These are phyloP conservation scores for Wickerhamiella vanderwaltii DNA, from an alignment of 805 yeast species.

Conservation along the genomic window DNA sequence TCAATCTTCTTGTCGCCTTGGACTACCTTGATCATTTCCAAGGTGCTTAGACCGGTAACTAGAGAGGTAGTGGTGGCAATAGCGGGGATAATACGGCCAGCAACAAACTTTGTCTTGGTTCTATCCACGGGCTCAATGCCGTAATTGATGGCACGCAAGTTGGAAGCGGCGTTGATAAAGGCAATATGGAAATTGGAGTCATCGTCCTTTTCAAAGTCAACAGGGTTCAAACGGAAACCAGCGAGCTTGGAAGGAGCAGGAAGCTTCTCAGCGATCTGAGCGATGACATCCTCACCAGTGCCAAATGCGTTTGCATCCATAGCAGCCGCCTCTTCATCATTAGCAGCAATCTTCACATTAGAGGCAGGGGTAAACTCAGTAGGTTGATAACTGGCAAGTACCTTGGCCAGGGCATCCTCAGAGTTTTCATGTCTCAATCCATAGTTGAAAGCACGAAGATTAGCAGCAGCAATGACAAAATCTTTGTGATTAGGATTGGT, in stretches of 20 bases:
- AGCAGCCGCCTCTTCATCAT: slow-evolving; percentile 68
- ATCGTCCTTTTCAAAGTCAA: slow-evolving; percentile 96
- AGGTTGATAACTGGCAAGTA: slow-evolving; percentile 38
- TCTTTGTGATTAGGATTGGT: slow-evolving; percentile 65
- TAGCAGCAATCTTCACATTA: slow-evolving; percentile 70
- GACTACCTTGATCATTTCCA: slow-evolving; percentile 84
- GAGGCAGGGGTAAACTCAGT: slow-evolving; percentile 65
- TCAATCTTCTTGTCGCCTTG: slow-evolving; percentile 71
- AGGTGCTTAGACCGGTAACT: slow-evolving; percentile 87
- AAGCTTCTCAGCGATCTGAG: slow-evolving; percentile 52
- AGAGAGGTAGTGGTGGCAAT: slow-evolving; percentile 98
- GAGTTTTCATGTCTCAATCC: slow-evolving; percentile 70
- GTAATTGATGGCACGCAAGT: slow-evolving; percentile 88
- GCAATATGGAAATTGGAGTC: slow-evolving; percentile 94
- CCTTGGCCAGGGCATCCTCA: slow-evolving; percentile 35
- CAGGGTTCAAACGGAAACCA: slow-evolving; percentile 78
- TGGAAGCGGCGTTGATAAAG: slow-evolving; percentile 90
- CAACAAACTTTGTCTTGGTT: slow-evolving; percentile 87
- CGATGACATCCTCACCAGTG: slow-evolving; percentile 1
- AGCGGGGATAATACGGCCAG: slow-evolving; percentile 97
- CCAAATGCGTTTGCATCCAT: slow-evolving; percentile 1
- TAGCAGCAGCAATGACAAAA: slow-evolving; percentile 81
- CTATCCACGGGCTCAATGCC: slow-evolving; percentile 79
- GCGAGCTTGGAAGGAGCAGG: slow-evolving; percentile 85
- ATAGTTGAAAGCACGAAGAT: slow-evolving; percentile 77